These are phyloP conservation scores for Aspergillus spinulosporus DNA, from an alignment of 2,329 filamentous ascomycete species.

Conservation along the genomic window DNA sequence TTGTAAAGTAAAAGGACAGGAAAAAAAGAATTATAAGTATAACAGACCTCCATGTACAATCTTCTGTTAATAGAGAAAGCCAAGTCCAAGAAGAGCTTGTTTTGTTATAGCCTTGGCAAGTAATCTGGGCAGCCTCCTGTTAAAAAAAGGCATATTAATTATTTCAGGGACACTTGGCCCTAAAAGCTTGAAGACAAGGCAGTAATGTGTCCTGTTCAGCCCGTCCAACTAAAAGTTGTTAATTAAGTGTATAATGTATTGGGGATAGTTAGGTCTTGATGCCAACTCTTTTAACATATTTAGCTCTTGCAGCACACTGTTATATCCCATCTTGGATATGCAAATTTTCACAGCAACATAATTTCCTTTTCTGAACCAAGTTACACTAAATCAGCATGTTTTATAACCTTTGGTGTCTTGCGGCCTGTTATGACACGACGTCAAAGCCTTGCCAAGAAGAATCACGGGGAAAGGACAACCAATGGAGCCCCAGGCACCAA, in stretches of 20 bases:
- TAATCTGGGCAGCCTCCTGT: constrained; percentile 40
- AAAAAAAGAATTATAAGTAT: background rate
- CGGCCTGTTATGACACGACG: background rate
- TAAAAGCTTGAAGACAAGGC: constrained; percentile 46
- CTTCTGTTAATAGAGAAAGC: constrained; percentile 41
- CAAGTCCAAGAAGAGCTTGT: constrained; percentile 41
- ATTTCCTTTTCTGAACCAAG: constrained; percentile 26
- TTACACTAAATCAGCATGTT: background rate
- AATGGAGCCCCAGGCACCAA: too few species aligned
- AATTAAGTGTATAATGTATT: constrained; percentile 38
- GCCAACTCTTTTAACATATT: constrained; percentile 17
- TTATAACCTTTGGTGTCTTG: background rate
- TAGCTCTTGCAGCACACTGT: constrained; percentile 21
- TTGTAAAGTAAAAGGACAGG: too few species aligned
- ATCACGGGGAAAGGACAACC: too few species aligned
- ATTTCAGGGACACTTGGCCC: constrained; percentile 27
- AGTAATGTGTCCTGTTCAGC: constrained; percentile 50
- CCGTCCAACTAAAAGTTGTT: constrained; percentile 43
- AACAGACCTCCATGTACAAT: constrained; percentile 43
- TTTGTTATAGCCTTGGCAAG: constrained; percentile 47
- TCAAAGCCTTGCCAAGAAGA: too few species aligned
- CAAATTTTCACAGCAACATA: constrained; percentile 29
- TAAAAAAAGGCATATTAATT: constrained; percentile 38
- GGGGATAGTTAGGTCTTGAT: constrained; percentile 11
- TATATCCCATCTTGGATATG: constrained; percentile 18